A percentile compares a stretch with the other conserved stretches of the same genome.
Conservation (phyloP, 2,329 filamentous ascomycete species). For the Xylaria polymorpha region DNA sequence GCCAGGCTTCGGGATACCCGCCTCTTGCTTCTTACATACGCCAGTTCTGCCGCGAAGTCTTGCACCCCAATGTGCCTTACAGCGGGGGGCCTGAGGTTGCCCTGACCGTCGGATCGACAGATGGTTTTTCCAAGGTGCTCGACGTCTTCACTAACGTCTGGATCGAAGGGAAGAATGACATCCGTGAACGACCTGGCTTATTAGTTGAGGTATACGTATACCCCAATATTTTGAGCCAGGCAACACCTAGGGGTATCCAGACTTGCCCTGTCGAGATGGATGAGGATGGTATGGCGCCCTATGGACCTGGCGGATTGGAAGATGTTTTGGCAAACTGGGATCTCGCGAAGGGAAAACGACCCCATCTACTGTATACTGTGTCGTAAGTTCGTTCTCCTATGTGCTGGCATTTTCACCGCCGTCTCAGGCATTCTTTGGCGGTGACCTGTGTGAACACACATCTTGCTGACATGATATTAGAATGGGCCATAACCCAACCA, state of each 20-base stretch:
- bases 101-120: constrained; percentile 84
- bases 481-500: constrained; percentile 92
- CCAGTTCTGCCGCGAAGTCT: constrained; percentile 78
- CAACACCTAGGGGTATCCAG: constrained; percentile 75
- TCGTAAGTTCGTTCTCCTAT: constrained; percentile 71
- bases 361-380: constrained; percentile 89
- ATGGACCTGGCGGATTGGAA: constrained; percentile 77
- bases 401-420: background rate
- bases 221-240: constrained; percentile 77
- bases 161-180: constrained; percentile 74
- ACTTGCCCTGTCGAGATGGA: constrained; percentile 81
- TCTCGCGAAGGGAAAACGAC: constrained; percentile 74
- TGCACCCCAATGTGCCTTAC: constrained; percentile 87
- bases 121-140: constrained; percentile 83
- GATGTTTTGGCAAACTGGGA: constrained; percentile 90
- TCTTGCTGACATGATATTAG: constrained; percentile 52
- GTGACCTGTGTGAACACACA: constrained; percentile 36
- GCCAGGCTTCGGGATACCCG: constrained; percentile 82
- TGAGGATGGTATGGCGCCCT: constrained; percentile 79
- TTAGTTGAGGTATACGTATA: constrained; percentile 86
- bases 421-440: background rate
- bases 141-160: constrained; percentile 82
- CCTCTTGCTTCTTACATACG: constrained; percentile 81
- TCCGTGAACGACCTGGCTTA: constrained; percentile 78
- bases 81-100: constrained; percentile 79